Evolutionary conservation across 345 rosid genomes (phyloP).

Genomic region (Durio zibethinus): DNA sequence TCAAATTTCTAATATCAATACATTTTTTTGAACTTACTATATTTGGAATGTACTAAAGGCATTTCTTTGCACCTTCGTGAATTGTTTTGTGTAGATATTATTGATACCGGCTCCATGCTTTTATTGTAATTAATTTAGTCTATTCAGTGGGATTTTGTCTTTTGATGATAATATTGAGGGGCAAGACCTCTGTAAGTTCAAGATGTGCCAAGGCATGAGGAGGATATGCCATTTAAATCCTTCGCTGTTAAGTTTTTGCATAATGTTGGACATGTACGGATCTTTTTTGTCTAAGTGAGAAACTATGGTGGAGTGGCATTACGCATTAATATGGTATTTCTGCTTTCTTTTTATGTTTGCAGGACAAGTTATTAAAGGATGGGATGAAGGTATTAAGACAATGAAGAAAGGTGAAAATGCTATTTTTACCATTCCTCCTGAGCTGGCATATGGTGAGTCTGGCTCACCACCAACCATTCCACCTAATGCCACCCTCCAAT

Average conservation of each 20-base stretch:
- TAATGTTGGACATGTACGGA: not conserved
- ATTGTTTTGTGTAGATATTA: not conserved
- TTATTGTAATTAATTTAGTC: not conserved
- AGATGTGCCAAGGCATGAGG: not conserved
- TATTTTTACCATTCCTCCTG: slow-evolving; percentile 74
- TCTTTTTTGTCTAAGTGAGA: not conserved
- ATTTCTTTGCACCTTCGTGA: not conserved
- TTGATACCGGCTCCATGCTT: not conserved
- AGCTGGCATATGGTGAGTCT: slow-evolving; percentile 76
- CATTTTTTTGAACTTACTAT: not conserved
- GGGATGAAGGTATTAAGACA: slow-evolving; percentile 95
- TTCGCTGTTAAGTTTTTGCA: not conserved
- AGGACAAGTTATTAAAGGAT: slow-evolving; percentile 96
- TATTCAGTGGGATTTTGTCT: not conserved
- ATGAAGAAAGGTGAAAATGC: slow-evolving; percentile 97
- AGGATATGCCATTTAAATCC: not conserved
- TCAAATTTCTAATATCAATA: not conserved
- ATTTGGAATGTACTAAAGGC: not conserved
- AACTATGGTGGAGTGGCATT: no score
- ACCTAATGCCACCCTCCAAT: slow-evolving; percentile 78
- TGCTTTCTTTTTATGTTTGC: not conserved
- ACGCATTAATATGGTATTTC: not conserved
- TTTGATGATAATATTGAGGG: not conserved
- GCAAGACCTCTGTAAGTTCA: not conserved
- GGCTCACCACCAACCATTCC: slow-evolving; percentile 94